phyloP scores from a whole-genome alignment of 352 stramenopile species.

The Thraustochytrium sp. region DNA sequence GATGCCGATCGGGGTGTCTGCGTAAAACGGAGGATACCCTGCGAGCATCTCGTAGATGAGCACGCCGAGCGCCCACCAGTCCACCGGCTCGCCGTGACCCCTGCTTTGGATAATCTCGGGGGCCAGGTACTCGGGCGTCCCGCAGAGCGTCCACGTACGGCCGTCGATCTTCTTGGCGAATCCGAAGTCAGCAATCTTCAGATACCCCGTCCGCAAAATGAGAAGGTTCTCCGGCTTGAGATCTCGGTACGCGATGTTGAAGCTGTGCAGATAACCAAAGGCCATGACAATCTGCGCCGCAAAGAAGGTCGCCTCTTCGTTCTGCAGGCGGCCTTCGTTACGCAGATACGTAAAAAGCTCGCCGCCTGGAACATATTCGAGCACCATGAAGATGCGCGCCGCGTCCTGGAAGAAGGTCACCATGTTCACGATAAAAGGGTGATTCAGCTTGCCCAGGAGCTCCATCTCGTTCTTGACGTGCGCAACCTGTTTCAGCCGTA shows the following conservation, averaged over 20 bases:
- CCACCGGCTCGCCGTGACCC: constrained; percentile 77
- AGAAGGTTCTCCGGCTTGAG: constrained; percentile 87
- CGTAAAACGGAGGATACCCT: constrained; percentile 76
- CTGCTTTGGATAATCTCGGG: constrained; percentile 84
- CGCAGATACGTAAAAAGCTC: constrained; percentile 84
- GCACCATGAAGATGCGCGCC: constrained; percentile 73
- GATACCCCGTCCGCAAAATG: constrained; percentile 74
- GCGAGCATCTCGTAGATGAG: constrained; percentile 85
- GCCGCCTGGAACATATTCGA: constrained; percentile 83
- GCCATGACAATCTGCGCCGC: constrained; percentile 74
- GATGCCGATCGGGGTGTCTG: constrained; percentile 84
- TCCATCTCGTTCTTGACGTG: constrained; percentile 85
- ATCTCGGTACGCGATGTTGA: constrained; percentile 85
- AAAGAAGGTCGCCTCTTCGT: constrained; percentile 79
- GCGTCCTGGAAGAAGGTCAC: constrained; percentile 77
- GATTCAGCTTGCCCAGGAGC: constrained; percentile 72
- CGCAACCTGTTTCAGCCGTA: constrained; percentile 75
- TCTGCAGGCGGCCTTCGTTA: constrained; percentile 59
- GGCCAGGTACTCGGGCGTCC: constrained; percentile 83
- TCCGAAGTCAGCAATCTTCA: constrained; percentile 87
- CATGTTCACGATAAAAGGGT: constrained; percentile 82
- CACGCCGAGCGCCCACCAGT: constrained; percentile 82
- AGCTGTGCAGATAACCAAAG: constrained; percentile 75
- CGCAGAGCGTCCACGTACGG: constrained; percentile 79
- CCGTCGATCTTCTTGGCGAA: constrained; percentile 77